Conservation (phyloP, 306 rosid species). For the Elaeagnus macrophylla region DNA sequence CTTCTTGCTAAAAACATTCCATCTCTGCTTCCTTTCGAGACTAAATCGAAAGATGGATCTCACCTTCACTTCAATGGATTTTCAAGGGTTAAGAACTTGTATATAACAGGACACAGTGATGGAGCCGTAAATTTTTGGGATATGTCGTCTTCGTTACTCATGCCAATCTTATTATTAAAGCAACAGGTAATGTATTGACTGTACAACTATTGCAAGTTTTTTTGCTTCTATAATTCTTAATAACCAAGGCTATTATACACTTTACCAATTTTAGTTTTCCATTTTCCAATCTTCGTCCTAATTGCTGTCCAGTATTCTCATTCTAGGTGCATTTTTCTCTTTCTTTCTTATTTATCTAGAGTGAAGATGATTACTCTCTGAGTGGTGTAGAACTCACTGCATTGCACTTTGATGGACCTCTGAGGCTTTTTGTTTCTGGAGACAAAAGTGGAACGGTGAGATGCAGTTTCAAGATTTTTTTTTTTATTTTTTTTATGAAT, state of each 20-base stretch:
- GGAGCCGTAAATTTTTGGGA: constrained; percentile 85
- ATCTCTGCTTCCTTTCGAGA: constrained; percentile 42
- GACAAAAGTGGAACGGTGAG: constrained; percentile 81
- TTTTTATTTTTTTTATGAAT: constrained; percentile 4
- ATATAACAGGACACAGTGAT: constrained; percentile 75
- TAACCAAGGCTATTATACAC: too few species aligned
- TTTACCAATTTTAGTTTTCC: too few species aligned
- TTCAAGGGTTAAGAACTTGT: constrained; percentile 50
- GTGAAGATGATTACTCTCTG: constrained; percentile 59
- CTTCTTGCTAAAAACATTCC: constrained; percentile 47
- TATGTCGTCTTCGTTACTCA: constrained; percentile 55
- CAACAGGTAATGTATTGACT: constrained; percentile 52
- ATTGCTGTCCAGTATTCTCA: too few species aligned
- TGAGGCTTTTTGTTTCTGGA: constrained; percentile 70
- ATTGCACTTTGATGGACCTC: constrained; percentile 41
- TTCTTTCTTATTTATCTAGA: constrained; percentile 36
- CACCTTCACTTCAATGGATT: constrained; percentile 55
- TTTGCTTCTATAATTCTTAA: background rate
- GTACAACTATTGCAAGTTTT: background rate
- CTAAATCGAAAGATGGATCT: constrained; percentile 49
- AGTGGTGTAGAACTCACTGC: constrained; percentile 74
- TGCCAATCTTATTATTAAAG: constrained; percentile 57
- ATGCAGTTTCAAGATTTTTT: too few species aligned
- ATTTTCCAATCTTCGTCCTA: too few species aligned
- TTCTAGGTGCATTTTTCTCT: too few species aligned